A percentile compares a stretch with the other conserved stretches of the same genome.
phyloP scores from a whole-genome alignment of 805 yeast genomes.

The Myxozyma neotropica region DNA sequence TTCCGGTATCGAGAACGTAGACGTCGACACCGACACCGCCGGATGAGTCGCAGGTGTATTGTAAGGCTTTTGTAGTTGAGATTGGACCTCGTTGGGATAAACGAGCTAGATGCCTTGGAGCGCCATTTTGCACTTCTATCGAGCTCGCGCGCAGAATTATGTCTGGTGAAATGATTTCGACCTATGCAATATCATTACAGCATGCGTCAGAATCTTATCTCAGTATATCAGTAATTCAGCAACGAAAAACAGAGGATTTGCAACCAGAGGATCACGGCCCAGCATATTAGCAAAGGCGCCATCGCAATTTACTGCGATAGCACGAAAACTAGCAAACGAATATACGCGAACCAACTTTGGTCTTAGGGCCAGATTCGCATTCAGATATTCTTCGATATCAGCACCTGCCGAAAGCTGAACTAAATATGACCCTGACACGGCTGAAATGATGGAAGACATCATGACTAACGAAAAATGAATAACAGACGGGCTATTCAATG shows the following conservation, averaged over 20 bases:
- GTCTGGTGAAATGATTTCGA: slow-evolving; percentile 72
- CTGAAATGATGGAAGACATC: slow-evolving; percentile 13
- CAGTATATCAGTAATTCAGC: no score
- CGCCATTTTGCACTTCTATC: slow-evolving; percentile 51
- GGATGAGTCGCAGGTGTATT: slow-evolving; percentile 35
- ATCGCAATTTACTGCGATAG: slow-evolving; percentile 66
- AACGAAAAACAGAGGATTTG: slow-evolving; percentile 18
- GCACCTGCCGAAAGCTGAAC: slow-evolving; percentile 37
- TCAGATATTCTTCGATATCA: slow-evolving; percentile 34
- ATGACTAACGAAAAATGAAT: background rate
- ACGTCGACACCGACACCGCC: slow-evolving; percentile 66
- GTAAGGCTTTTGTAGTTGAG: slow-evolving; percentile 38
- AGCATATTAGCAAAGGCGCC: slow-evolving; percentile 50
- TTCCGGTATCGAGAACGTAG: slow-evolving; percentile 85
- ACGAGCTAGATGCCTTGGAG: slow-evolving; percentile 55
- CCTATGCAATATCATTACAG: no score
- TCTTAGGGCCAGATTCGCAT: slow-evolving; percentile 50
- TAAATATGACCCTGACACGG: slow-evolving; percentile 37
- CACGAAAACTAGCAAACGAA: slow-evolving; percentile 71
- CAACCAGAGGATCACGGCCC: slow-evolving; percentile 56
- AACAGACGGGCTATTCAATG: background rate
- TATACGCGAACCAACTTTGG: slow-evolving; percentile 54
- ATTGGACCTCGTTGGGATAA: slow-evolving; percentile 39
- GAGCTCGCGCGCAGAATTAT: slow-evolving; percentile 53
- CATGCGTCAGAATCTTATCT: no score